These are phyloP conservation scores for Ustilago crameri DNA, from an alignment of 1,284 basidiomycete genomes.

Conservation along the genomic window DNA sequence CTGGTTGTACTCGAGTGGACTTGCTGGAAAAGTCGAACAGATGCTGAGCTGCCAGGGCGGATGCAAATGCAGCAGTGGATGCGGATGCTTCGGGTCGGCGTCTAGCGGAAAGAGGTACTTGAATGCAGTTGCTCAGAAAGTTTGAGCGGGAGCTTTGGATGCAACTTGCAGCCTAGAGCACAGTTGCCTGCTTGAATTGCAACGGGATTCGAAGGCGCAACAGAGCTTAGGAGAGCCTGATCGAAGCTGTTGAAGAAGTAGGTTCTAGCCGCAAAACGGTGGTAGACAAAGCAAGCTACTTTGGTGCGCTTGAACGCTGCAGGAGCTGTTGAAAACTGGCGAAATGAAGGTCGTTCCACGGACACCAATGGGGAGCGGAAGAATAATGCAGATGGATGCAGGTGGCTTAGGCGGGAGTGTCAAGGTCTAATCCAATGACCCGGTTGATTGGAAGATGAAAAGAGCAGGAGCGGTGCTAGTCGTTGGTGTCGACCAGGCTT, in stretches of 20 bases:
- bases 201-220: neutral
- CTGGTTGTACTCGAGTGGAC: neutral
- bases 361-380: neutral
- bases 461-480: neutral
- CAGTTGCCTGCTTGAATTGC: neutral
- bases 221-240: neutral
- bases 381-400: neutral
- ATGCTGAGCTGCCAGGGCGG: neutral
- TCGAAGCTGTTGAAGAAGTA: neutral
- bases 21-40: neutral
- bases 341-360: neutral
- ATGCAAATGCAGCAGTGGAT: constrained; percentile 1
- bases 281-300: neutral
- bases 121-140: neutral
- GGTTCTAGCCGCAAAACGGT: neutral
- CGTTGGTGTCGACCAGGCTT: neutral
- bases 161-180: neutral
- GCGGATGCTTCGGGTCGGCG: neutral
- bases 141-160: neutral
- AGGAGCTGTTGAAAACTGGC: neutral
- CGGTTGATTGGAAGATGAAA: neutral
- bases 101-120: neutral
- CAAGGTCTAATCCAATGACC: neutral
- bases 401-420: neutral
- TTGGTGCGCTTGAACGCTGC: neutral